Base-by-base conservation (phyloP, 2,329 filamentous ascomycete genomes). In the Aplosporella prunicola region DNA sequence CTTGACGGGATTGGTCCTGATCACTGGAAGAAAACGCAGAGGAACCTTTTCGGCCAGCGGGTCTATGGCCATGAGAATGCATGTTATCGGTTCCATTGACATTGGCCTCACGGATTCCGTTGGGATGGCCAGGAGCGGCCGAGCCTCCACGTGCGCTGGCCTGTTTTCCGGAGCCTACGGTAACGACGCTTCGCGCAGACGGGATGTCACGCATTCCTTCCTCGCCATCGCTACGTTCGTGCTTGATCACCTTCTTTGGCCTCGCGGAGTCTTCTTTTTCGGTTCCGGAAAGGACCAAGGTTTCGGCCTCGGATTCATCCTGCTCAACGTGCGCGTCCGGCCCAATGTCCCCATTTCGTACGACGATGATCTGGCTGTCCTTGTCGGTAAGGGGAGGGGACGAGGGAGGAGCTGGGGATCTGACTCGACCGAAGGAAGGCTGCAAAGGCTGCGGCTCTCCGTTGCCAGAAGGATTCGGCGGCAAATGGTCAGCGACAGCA, bases 281-380 rank as follows among this genome's bases (percentile, higher is more conserved):
- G 22, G 38, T 20, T 9, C 37, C 37, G n/a, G 55, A 61, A 32
- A 67, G 56, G 24, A 69, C 63, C 41, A 68, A 60, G 20, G 67
- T 69, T 52, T 69, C 67, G 35, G 66, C 67, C 51, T 70, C 67
- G 11, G 65, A 68, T 45, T 66, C 62, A 45, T 60, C 60, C 36
- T 58, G 54, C 22, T 62, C 56, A 18, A 26, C 22, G 14, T 40
- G 44, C 18, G 44, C 38, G 37, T 27, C 35, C n/a, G 35, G 40
- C 28, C 47, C 31, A 16, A 33, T 39, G 40, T 37, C 39, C 20
- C 34, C 35, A 32, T 45, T 40, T 20, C 36, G 32, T 11, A 23
- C 9, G 39, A 18, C 13, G 5, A 28, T 9, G 11, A 17, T 32
- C 17, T 39, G 32, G 33, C 25, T 28, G 31, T 34, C 35, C 32